Conservation (phyloP, 768 basidiomycete species). For the Hypholoma sublateritium region DNA sequence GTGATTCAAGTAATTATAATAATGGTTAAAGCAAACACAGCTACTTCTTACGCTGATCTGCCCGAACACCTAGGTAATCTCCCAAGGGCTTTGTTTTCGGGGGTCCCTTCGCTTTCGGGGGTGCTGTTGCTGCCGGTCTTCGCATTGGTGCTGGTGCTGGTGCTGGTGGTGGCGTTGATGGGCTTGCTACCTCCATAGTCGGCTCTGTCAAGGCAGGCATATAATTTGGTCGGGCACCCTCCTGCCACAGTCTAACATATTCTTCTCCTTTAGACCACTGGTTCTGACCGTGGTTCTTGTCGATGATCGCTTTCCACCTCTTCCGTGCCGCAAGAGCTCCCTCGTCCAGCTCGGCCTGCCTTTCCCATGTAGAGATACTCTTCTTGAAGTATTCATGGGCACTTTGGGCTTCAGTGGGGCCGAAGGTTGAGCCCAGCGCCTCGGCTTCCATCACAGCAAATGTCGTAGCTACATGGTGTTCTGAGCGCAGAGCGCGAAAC, state of each 20-base stretch:
- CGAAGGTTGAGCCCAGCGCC: constrained; percentile 67
- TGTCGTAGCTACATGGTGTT: constrained; percentile 73
- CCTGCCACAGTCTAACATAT: constrained; percentile 72
- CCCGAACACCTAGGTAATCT: neutral
- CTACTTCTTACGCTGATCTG: no score
- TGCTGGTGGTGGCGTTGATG: neutral
- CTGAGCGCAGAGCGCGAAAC: constrained; percentile 85
- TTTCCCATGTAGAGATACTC: constrained; percentile 58
- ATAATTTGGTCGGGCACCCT: constrained; percentile 68
- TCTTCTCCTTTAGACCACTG: constrained; percentile 75
- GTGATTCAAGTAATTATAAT: no score
- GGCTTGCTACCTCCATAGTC: neutral
- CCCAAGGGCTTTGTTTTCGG: neutral
- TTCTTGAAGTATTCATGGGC: constrained; percentile 63
- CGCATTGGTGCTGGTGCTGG: neutral
- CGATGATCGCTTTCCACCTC: constrained; percentile 73
- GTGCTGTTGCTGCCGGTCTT: neutral
- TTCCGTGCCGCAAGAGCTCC: constrained; percentile 66
- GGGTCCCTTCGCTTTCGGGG: neutral
- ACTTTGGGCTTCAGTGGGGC: constrained; percentile 57
- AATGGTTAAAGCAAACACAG: no score
- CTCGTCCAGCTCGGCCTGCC: constrained; percentile 54
- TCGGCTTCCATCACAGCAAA: constrained; percentile 84
- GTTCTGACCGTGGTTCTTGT: constrained; percentile 38
- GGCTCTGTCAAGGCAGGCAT: constrained; percentile 46